Conservation (phyloP, 2,329 filamentous ascomycete species). For the Xylariaceae sp. region DNA sequence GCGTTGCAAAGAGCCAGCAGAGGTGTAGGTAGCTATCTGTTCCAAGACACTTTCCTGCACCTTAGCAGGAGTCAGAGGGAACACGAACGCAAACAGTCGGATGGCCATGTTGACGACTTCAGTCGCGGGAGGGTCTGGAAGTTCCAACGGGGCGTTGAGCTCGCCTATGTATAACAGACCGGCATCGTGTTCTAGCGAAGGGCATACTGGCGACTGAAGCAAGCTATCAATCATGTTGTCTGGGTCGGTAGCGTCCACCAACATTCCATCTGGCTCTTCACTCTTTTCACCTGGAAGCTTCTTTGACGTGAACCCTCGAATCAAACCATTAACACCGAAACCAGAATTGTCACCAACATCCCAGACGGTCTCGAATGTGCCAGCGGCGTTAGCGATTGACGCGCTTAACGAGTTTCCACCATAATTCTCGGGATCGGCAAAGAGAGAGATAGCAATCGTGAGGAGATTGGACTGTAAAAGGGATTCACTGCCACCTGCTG, state of each 20-base stretch:
- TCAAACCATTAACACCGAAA: conserved; percentile 85
- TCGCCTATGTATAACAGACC: conserved; percentile 68
- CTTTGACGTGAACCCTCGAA: conserved; percentile 70
- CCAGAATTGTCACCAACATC: conserved; percentile 91
- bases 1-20: conserved; percentile 72
- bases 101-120: conserved; percentile 95
- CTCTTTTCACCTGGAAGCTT: conserved; percentile 67
- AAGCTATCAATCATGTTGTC: conserved; percentile 62
- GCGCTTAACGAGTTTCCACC: conserved; percentile 79
- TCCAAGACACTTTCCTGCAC: conserved; percentile 96
- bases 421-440: conserved; percentile 89
- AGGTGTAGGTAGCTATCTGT: conserved; percentile 86
- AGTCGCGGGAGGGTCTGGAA: conserved; percentile 79
- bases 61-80: conserved; percentile 83
- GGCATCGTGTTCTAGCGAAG: conserved; percentile 85
- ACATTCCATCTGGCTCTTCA: conserved; percentile 38
- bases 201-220: conserved; percentile 68
- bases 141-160: conserved; percentile 40
- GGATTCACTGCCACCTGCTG: conserved; percentile 77
- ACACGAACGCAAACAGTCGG: conserved; percentile 83
- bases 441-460: conserved; percentile 83
- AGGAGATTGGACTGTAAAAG: conserved; percentile 88
- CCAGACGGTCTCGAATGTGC: conserved; percentile 91
- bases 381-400: conserved; percentile 85
- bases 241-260: conserved; percentile 52